Base-by-base conservation (phyloP, 2,329 filamentous ascomycete genomes). In the Trichoderma brevicompactum region DNA sequence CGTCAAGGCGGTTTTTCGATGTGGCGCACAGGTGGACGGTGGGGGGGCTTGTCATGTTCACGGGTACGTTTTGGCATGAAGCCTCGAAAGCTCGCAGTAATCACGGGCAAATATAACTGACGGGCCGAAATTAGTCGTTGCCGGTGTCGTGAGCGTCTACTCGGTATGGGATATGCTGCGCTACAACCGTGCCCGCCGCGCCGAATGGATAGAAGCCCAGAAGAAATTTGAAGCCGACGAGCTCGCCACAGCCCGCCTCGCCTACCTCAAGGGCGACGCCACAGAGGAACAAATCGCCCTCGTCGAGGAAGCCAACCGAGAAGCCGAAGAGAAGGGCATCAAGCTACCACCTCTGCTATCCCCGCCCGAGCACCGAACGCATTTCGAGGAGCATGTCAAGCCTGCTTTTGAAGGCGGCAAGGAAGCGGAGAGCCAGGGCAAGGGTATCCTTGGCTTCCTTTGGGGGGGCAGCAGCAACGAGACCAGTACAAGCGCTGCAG, bases 161-260 rank as follows among this genome's bases (percentile, higher is more conserved):
- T 86, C 85, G 41, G 82, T 85, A 17, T 82, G 80, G 78, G 85
- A 88, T 75, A 88, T 88, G 85, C 79, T 87, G 67, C 79, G 80
- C 62, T 84, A 85, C 76, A 88, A 88, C 80, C 83, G 82, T 71
- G 82, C 83, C 76, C 84, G 85, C 71, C 85, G 84, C 72, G 78
- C 76, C 72, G 85, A 88, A 74, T 88, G 86, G 79, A 72, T 83
- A 71, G 81, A 84, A 66, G 79, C 84, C 63, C 84, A 87, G 72
- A 80, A 80, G 74, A 77, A 81, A 67, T 78, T 87, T 72, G 80
- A 82, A 59, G 81, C 79, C 71, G 84, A 87, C 76, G 79, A 80
- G 68, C 82, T 88, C 64, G 81, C 84, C 68, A 80, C 81, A 68
- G 85, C 85, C 58, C 85, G 85, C 36, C 77, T 88, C 17, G 85